phyloP scores from a whole-genome alignment of 208 protist species.

The Leishmania mexicana region DNA sequence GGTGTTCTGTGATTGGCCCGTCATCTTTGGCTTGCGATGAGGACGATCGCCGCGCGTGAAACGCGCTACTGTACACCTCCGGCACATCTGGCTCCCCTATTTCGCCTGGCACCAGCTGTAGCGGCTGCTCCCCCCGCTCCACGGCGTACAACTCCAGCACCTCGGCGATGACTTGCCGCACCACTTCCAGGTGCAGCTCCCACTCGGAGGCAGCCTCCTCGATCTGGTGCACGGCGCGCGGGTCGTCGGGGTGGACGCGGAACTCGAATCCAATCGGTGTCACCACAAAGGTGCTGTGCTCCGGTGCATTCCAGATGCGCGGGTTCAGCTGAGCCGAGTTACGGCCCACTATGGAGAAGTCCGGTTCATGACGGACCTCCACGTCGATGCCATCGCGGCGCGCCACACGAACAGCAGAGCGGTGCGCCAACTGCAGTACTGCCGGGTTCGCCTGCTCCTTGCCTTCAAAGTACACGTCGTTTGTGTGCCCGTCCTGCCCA shows the following conservation, averaged over 20 bases:
- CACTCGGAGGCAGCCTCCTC: constrained; percentile 71
- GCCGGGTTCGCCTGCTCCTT: constrained; percentile 77
- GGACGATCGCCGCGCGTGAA: constrained; percentile 37
- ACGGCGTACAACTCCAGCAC: constrained; percentile 88
- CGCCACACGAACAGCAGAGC: constrained; percentile 50
- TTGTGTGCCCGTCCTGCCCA: constrained; percentile 76
- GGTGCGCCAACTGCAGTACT: constrained; percentile 53
- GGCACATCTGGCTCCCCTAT: constrained; percentile 72
- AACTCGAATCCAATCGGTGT: constrained; percentile 86
- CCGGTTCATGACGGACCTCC: constrained; percentile 66
- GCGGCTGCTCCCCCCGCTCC: constrained; percentile 67
- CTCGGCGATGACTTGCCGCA: constrained; percentile 83
- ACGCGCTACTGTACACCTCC: constrained; percentile 67
- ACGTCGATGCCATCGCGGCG: constrained; percentile 70
- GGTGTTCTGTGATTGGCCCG: constrained; percentile 48
- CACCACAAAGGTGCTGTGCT: constrained; percentile 77
- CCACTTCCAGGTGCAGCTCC: constrained; percentile 76
- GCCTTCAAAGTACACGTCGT: constrained; percentile 91
- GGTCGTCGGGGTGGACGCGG: constrained; percentile 86
- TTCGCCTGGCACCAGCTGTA: constrained; percentile 66
- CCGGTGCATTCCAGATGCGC: constrained; percentile 76
- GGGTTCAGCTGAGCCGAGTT: constrained; percentile 60
- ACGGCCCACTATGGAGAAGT: constrained; percentile 83
- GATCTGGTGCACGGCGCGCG: constrained; percentile 77
- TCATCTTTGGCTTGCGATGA: not conserved